Percentiles rank a stretch among this genome's conserved stretches.
Conservation (phyloP, 768 basidiomycete species). For the Trametes gibbosa region DNA sequence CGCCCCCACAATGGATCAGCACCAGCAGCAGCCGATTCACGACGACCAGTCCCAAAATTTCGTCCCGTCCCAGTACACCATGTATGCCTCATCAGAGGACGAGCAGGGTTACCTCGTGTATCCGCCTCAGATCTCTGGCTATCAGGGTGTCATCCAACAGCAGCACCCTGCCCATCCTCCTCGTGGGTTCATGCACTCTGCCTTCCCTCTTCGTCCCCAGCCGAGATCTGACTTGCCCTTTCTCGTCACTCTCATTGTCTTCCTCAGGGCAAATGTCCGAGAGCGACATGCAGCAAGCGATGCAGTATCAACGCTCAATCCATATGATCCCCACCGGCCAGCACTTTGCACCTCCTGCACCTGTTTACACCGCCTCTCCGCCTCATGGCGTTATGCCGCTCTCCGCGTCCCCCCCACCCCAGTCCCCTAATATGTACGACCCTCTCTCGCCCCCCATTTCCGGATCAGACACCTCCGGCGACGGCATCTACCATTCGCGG, state of each 20-base stretch:
- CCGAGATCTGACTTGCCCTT: conserved; percentile 55
- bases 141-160: conserved; percentile 46
- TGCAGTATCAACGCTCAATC: conserved; percentile 55
- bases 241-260: conserved; percentile 38
- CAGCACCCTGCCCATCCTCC: conserved; percentile 53
- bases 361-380: conserved; percentile 51
- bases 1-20: conserved; percentile 23
- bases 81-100: conserved; percentile 36
- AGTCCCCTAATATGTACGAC: conserved; percentile 79
- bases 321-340: conserved; percentile 60
- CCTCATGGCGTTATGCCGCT: conserved; percentile 70
- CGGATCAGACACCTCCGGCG: conserved; percentile 86
- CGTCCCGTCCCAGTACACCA: conserved; percentile 30
- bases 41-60: conserved; percentile 30
- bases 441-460: conserved; percentile 83
- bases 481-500: conserved; percentile 76
- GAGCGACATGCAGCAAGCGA: conserved; percentile 65
- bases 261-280: conserved; percentile 61
- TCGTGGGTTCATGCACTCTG: conserved; percentile 55
- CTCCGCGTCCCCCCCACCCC: conserved; percentile 61
- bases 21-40: conserved; percentile 29
- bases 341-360: conserved; percentile 44
- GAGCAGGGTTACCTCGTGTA: conserved; percentile 32
- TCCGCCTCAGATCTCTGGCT: conserved; percentile 50
- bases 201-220: conserved; percentile 38